These are phyloP conservation scores for Protomyces inundatus DNA, from an alignment of 1,139 yeast species.

Conservation along the genomic window DNA sequence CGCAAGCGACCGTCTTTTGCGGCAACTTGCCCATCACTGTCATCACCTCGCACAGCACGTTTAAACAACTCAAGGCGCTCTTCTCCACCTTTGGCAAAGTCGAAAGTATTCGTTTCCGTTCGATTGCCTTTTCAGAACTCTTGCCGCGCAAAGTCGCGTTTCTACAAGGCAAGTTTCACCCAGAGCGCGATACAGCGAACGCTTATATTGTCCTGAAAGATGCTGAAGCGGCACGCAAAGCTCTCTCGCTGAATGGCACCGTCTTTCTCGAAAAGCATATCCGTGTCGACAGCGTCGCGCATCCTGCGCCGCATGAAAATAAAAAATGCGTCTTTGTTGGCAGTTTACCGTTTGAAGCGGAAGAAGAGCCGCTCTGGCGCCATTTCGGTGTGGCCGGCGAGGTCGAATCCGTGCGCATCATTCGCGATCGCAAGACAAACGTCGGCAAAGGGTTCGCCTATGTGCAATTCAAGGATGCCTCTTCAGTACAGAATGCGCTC, in stretches of 20 bases:
- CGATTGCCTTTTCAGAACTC: constrained; percentile 82
- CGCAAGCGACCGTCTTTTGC: constrained; percentile 81
- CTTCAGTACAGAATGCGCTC: constrained; percentile 76
- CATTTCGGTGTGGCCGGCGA: constrained; percentile 61
- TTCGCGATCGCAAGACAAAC: constrained; percentile 88
- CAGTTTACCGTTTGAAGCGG: constrained; percentile 85
- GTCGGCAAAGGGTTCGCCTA: constrained; percentile 97
- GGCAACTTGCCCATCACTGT: constrained; percentile 74
- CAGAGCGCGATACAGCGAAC: constrained; percentile 72
- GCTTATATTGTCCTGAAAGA: constrained; percentile 76
- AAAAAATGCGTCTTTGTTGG: constrained; percentile 88
- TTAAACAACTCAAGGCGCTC: constrained; percentile 28
- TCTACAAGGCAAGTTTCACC: constrained; percentile 71
- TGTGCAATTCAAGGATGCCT: constrained; percentile 80
- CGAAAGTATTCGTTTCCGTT: constrained; percentile 78
- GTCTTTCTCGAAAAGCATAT: constrained; percentile 68
- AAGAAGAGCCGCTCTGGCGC: constrained; percentile 82
- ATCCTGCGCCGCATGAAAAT: constrained; percentile 75
- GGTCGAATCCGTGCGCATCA: constrained; percentile 81
- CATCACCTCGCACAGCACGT: constrained; percentile 53
- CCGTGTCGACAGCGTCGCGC: constrained; percentile 86
- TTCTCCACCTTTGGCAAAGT: constrained; percentile 51
- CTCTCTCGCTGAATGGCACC: constrained; percentile 57
- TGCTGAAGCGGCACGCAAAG: constrained; percentile 51
- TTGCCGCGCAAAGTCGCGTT: constrained; percentile 90